Conservation (phyloP, 768 basidiomycete species). For the Auricularia sp. region DNA sequence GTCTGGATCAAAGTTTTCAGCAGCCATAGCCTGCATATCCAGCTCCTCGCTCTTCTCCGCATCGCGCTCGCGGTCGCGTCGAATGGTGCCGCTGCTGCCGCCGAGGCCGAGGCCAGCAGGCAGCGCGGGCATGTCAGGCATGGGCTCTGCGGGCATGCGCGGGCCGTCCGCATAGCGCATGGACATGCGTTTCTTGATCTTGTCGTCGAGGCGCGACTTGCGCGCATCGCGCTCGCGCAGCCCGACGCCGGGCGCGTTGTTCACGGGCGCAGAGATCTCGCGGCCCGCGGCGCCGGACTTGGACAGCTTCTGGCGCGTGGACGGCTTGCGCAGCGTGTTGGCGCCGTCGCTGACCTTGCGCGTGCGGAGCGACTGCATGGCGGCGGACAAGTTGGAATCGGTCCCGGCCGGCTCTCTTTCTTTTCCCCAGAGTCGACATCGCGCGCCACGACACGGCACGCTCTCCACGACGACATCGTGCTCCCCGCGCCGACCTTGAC, state of each 20-base stretch:
- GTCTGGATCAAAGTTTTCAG: conserved; percentile 80
- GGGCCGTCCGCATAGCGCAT: conserved; percentile 87
- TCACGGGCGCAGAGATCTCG: background rate
- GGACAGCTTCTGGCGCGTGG: conserved; percentile 9
- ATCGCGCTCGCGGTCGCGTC: conserved; percentile 16
- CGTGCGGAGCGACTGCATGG: conserved; percentile 26
- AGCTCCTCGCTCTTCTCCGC: conserved; percentile 22
- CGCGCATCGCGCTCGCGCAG: conserved; percentile 19
- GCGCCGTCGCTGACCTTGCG: conserved; percentile 17
- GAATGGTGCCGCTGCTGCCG: conserved; percentile 20
- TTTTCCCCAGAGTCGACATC: no score
- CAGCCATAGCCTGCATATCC: conserved; percentile 55
- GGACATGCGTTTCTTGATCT: conserved; percentile 94
- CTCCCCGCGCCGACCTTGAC: no score
- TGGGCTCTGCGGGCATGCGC: conserved; percentile 44
- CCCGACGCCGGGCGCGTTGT: background rate
- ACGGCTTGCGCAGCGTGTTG: conserved; percentile 9
- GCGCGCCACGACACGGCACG: no score
- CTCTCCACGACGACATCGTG: no score
- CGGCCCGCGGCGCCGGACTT: conserved; percentile 2
- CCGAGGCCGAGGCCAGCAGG: conserved; percentile 35
- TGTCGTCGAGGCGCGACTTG: conserved; percentile 60
- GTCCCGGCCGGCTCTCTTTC: no score
- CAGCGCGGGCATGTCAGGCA: conserved; percentile 52
- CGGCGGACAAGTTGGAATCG: background rate